Conservation (phyloP, 2,329 filamentous ascomycete species). For the Microsporum canis region DNA sequence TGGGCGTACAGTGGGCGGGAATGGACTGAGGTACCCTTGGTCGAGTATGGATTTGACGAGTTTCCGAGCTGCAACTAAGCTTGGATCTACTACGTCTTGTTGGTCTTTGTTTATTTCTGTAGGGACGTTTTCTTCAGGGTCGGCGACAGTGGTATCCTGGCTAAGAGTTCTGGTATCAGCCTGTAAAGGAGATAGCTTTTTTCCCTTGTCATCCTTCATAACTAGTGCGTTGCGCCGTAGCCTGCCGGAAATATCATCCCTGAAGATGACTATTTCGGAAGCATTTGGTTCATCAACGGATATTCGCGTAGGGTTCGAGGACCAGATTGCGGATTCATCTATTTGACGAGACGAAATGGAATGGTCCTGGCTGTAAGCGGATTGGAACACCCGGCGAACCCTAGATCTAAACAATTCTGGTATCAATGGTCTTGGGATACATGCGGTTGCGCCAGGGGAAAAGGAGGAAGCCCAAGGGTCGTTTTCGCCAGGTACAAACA, state of each 20-base stretch:
- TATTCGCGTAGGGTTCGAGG: slow-evolving; percentile 72
- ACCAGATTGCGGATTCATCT: slow-evolving; percentile 60
- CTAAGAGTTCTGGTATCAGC: background rate
- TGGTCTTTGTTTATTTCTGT: slow-evolving; percentile 7
- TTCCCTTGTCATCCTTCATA: slow-evolving; percentile 34
- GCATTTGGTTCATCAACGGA: slow-evolving; percentile 63
- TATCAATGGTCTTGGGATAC: slow-evolving; percentile 44
- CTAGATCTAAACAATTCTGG: slow-evolving; percentile 86
- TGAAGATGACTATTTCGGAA: slow-evolving; percentile 68
- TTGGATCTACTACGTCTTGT: background rate
- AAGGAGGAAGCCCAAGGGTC: slow-evolving; percentile 94
- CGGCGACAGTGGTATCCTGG: background rate
- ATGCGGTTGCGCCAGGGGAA: slow-evolving; percentile 37
- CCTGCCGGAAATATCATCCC: slow-evolving; percentile 74
- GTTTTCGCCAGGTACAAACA: slow-evolving; percentile 92
- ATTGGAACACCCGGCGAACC: slow-evolving; percentile 66
- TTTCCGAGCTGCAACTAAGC: slow-evolving; percentile 48
- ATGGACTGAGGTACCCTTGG: slow-evolving; percentile 80
- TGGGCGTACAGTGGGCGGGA: slow-evolving; percentile 65
- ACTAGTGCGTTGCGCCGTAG: slow-evolving; percentile 65
- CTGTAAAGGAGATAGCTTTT: slow-evolving; percentile 2
- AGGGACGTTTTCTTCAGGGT: background rate
- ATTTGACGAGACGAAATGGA: slow-evolving; percentile 22
- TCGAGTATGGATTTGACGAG: slow-evolving; percentile 86
- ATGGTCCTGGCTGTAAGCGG: slow-evolving; percentile 46